Conservation (phyloP, 148 eudicot genomes). For the Nepenthes mirabilis region DNA sequence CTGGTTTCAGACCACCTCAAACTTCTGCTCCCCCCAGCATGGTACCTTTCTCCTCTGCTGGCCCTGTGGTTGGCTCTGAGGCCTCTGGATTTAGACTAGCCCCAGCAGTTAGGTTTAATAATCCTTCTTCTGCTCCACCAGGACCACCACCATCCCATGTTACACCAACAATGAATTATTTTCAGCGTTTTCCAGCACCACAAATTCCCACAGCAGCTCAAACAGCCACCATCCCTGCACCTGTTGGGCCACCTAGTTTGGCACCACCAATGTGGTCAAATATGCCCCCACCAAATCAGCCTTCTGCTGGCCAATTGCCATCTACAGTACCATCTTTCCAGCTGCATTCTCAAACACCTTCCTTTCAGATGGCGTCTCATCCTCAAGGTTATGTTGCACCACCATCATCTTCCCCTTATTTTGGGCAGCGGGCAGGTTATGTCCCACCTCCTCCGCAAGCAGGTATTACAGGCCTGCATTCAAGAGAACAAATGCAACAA, state of each 20-base stretch:
- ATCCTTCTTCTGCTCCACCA: constrained; percentile 21
- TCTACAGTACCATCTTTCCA: constrained; percentile 32
- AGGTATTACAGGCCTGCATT: constrained; percentile 15
- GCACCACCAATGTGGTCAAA: constrained; percentile 30
- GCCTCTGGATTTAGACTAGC: constrained; percentile 39
- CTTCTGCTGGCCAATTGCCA: constrained; percentile 35
- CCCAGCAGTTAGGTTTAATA: constrained; percentile 24
- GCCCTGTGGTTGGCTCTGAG: constrained; percentile 34
- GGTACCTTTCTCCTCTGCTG: constrained; percentile 36
- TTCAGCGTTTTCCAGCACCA: constrained; percentile 49
- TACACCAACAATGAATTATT: constrained; percentile 22
- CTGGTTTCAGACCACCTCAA: constrained; percentile 44
- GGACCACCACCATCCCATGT: constrained; percentile 25
- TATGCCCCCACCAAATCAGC: constrained; percentile 34
- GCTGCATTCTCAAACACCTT: constrained; percentile 22
- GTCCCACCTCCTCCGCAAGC: constrained; percentile 27
- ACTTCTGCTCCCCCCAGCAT: constrained; percentile 26
- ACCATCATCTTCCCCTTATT: constrained; percentile 30
- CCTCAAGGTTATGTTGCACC: constrained; percentile 44
- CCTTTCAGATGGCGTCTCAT: constrained; percentile 18
- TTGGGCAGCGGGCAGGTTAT: constrained; percentile 42
- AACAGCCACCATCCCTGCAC: constrained; percentile 24
- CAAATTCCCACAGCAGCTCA: constrained; percentile 40
- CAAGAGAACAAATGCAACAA: constrained; percentile 39
- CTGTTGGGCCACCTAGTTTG: constrained; percentile 38